phyloP scores from a whole-genome alignment of 2,329 filamentous ascomycete genomes.

The Elsinoe arachidis region DNA sequence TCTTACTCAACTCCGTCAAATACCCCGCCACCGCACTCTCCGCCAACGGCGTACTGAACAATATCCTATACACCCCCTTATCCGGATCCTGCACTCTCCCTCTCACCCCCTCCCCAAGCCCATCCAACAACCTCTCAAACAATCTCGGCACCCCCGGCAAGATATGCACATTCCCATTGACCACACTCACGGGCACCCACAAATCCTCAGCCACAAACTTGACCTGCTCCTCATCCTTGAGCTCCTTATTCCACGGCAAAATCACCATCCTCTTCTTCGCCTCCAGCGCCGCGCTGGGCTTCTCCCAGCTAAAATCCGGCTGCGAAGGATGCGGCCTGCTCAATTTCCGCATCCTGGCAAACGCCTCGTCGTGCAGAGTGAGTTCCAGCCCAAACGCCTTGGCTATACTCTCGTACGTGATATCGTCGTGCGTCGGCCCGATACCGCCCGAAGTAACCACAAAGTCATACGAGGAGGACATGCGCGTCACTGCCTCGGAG shows the following conservation, averaged over 20 bases:
- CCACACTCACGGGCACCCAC: constrained; percentile 83
- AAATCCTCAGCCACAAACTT: constrained; percentile 71
- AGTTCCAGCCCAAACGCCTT: constrained; percentile 75
- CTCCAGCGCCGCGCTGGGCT: constrained; percentile 63
- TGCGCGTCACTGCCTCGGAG: constrained; percentile 72
- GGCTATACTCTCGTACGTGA: constrained; percentile 89
- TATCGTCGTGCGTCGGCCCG: constrained; percentile 95
- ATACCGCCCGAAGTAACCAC: constrained; percentile 94
- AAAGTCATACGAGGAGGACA: constrained; percentile 87
- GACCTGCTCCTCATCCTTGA: constrained; percentile 56
- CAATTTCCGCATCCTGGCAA: constrained; percentile 72
- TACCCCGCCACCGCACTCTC: constrained; percentile 81
- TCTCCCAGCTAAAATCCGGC: constrained; percentile 74
- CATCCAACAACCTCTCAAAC: constrained; percentile 70
- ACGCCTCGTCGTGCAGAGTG: constrained; percentile 66
- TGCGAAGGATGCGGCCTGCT: constrained; percentile 65
- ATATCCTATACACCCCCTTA: constrained; percentile 66
- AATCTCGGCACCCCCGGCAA: constrained; percentile 80
- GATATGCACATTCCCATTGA: constrained; percentile 90
- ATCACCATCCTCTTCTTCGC: constrained; percentile 88
- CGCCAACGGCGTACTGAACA: constrained; percentile 78
- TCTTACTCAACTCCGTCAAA: constrained; percentile 67
- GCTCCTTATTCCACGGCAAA: constrained; percentile 66
- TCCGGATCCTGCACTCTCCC: constrained; percentile 70
- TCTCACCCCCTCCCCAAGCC: constrained; percentile 61